These are phyloP conservation scores for Dactylellina haptotyla DNA, from an alignment of 2,329 filamentous ascomycete genomes.

Conservation along the genomic window DNA sequence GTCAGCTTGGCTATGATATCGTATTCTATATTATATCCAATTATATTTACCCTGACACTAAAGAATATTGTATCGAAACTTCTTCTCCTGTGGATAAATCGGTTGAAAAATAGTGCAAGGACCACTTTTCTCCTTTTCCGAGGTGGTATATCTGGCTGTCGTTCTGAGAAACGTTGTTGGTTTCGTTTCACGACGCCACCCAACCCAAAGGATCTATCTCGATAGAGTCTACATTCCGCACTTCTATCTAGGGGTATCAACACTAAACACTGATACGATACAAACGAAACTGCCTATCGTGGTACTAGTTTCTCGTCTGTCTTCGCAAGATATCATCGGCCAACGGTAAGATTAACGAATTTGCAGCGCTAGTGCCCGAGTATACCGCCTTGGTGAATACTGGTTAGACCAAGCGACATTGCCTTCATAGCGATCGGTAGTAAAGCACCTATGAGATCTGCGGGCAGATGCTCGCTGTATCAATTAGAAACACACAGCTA, in stretches of 20 bases:
- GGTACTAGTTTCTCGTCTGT: background rate
- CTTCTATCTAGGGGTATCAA: background rate
- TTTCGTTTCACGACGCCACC: conserved; percentile 13
- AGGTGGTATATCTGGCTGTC: background rate
- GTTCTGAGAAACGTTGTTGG: background rate
- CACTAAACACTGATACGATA: background rate
- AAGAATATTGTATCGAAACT: too few species aligned
- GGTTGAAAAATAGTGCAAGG: too few species aligned
- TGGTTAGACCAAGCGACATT: conserved; percentile 15
- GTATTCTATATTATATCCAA: too few species aligned
- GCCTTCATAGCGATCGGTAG: too few species aligned
- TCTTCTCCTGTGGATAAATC: too few species aligned
- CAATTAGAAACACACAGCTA: background rate
- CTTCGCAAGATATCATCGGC: too few species aligned
- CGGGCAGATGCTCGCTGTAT: background rate
- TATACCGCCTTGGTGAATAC: too few species aligned
- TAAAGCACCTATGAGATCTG: background rate
- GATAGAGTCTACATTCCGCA: background rate
- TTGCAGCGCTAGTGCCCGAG: too few species aligned
- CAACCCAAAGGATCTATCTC: background rate
- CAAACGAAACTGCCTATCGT: background rate
- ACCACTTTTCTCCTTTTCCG: background rate
- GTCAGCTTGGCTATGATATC: background rate
- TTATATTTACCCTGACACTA: too few species aligned
- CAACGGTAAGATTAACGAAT: conserved; percentile 5